Evolutionary conservation across 148 eudicot genomes (phyloP).

Genomic region (Drosera capensis): DNA sequence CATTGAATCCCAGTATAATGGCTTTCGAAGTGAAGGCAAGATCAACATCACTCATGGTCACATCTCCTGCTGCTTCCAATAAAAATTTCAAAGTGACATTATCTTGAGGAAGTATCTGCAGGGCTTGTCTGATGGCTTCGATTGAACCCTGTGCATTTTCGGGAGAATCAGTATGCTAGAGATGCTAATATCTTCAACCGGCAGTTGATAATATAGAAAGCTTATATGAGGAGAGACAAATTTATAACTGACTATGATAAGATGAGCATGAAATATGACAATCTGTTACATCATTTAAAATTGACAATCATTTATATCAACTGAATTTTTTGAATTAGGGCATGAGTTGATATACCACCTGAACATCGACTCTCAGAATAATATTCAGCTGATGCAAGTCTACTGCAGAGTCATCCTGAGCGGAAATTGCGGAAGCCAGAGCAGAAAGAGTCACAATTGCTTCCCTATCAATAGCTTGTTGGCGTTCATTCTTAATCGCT

Average conservation of each 20-base stretch:
- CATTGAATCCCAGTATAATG: slow-evolving; percentile 79
- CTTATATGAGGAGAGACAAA: too few relatives aligned
- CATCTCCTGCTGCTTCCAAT: slow-evolving; percentile 85
- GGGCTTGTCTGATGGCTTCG: slow-evolving; percentile 84
- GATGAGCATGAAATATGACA: too few relatives aligned
- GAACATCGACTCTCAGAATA: slow-evolving; percentile 82
- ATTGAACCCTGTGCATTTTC: slow-evolving; percentile 58
- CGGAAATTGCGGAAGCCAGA: slow-evolving; percentile 75
- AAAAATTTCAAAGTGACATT: slow-evolving; percentile 76
- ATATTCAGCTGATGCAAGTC: slow-evolving; percentile 87
- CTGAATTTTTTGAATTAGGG: too few relatives aligned
- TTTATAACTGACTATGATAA: too few relatives aligned
- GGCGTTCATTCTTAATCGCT: slow-evolving; percentile 40
- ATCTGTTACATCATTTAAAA: too few relatives aligned
- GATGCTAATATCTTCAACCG: too few relatives aligned
- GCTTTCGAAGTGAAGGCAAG: slow-evolving; percentile 86
- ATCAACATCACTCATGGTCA: slow-evolving; percentile 81
- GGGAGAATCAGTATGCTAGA: slow-evolving; percentile 3
- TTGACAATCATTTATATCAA: too few relatives aligned
- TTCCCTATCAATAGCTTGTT: slow-evolving; percentile 79
- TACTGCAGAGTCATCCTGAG: slow-evolving; percentile 50
- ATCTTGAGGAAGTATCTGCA: slow-evolving; percentile 81
- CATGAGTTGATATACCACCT: slow-evolving; percentile 29
- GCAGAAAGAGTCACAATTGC: slow-evolving; percentile 83
- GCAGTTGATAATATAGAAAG: too few relatives aligned